Evolutionary conservation across 176 grass and related monocot genomes (phyloP).

Genomic region (Triticum urartu): DNA sequence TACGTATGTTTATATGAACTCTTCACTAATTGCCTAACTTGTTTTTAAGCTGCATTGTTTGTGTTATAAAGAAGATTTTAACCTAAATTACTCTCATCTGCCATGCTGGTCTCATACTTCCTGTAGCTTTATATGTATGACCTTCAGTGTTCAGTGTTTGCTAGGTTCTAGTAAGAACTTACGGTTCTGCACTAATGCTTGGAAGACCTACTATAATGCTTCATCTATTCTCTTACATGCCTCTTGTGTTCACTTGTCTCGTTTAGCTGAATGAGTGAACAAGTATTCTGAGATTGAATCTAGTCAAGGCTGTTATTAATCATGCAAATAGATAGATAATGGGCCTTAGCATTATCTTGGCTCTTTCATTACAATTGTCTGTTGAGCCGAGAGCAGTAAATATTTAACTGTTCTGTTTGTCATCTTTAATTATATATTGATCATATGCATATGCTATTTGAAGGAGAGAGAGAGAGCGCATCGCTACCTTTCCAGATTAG

Average conservation of each 20-base stretch:
- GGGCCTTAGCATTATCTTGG: not conserved
- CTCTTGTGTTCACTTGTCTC: not conserved
- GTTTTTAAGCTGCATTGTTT: not conserved
- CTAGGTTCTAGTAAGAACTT: not conserved
- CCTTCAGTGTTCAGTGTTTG: not conserved
- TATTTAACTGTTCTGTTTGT: not conserved
- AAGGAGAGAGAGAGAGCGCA: too few relatives aligned
- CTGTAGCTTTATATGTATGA: not conserved
- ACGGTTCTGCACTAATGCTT: not conserved
- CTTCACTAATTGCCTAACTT: not conserved
- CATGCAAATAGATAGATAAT: not conserved
- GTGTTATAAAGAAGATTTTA: not conserved
- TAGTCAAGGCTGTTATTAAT: not conserved
- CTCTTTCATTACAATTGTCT: not conserved
- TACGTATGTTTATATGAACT: constrained; percentile 22
- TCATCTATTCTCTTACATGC: not conserved
- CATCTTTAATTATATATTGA: not conserved
- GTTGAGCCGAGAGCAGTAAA: not conserved
- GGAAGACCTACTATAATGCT: not conserved
- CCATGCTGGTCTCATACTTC: not conserved
- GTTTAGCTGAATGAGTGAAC: not conserved
- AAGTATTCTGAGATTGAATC: too few relatives aligned
- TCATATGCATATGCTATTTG: not conserved
- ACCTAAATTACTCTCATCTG: not conserved
- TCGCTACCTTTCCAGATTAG: too few relatives aligned